phyloP scores from a whole-genome alignment of 495 filamentous ascomycete species.

The Daldinia concentrica region DNA sequence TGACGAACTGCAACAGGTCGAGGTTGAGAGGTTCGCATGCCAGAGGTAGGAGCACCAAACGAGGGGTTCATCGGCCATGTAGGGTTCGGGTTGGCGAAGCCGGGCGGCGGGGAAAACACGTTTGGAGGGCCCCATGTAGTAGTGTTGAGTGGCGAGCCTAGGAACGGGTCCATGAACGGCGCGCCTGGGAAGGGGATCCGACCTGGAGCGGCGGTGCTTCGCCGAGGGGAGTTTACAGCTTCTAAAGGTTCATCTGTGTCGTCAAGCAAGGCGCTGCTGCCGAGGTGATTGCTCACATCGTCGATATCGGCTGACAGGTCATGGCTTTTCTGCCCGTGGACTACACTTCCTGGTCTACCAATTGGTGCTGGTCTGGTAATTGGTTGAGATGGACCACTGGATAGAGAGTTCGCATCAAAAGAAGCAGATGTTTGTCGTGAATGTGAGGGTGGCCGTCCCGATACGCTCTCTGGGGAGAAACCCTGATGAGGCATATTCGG shows the following conservation, averaged over 20 bases:
- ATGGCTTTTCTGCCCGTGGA: conserved; percentile 53
- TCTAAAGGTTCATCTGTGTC: conserved; percentile 67
- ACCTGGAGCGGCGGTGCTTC: conserved; percentile 49
- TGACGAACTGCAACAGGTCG: conserved; percentile 58
- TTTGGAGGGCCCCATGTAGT: conserved; percentile 43
- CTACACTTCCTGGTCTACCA: conserved; percentile 82
- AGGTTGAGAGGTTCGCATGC: conserved; percentile 50
- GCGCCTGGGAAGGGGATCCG: conserved; percentile 35
- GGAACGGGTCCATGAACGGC: conserved; percentile 44
- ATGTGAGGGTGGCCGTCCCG: conserved; percentile 51
- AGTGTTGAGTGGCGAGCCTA: conserved; percentile 42
- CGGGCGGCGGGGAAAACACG: conserved; percentile 44
- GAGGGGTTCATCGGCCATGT: conserved; percentile 43
- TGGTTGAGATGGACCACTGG: conserved; percentile 60
- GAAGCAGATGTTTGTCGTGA: conserved; percentile 58
- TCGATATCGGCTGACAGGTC: conserved; percentile 64
- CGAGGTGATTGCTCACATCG: conserved; percentile 82
- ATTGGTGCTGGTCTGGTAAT: conserved; percentile 87
- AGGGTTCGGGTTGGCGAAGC: conserved; percentile 33
- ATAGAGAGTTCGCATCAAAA: conserved; percentile 52
- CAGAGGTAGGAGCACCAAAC: conserved; percentile 41
- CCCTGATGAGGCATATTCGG: conserved; percentile 47
- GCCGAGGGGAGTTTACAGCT: conserved; percentile 16
- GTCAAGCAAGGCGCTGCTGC: conserved; percentile 91
- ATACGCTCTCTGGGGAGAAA: conserved; percentile 46